Percentiles rank a stretch among this genome's conserved stretches.
phyloP scores from a whole-genome alignment of 768 basidiomycete species.

The Lactarius sp. region DNA sequence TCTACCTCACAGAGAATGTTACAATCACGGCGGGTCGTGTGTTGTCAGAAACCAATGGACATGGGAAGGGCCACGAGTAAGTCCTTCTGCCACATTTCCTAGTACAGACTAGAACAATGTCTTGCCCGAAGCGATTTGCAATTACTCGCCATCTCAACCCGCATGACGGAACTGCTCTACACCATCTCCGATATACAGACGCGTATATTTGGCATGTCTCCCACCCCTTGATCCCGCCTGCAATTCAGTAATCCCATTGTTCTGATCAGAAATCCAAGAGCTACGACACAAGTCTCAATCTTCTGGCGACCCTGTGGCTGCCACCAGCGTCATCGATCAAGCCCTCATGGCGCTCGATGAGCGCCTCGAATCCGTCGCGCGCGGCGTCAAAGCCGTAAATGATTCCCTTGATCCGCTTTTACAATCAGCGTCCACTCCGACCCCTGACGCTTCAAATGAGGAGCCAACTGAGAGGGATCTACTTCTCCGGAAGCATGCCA shows the following conservation, averaged over 20 bases:
- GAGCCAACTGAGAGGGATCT: constrained; percentile 40
- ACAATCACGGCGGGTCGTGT: constrained; percentile 60
- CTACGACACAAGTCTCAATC: constrained; percentile 82
- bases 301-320: constrained; percentile 49
- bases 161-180: constrained; percentile 84
- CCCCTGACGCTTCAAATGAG: constrained; percentile 36
- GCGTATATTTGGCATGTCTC: constrained; percentile 72
- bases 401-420: constrained; percentile 61
- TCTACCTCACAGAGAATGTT: constrained; percentile 50
- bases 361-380: constrained; percentile 65
- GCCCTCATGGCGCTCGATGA: constrained; percentile 77
- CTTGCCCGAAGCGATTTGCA: constrained; percentile 56
- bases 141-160: constrained; percentile 72
- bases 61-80: constrained; percentile 63
- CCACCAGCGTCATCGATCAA: constrained; percentile 72
- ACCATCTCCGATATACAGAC: constrained; percentile 87
- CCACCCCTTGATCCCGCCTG: neutral
- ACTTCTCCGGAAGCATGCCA: constrained; percentile 68
- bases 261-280: constrained; percentile 76
- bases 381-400: constrained; percentile 64
- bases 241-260: neutral
- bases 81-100: constrained; percentile 30
- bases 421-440: constrained; percentile 45
- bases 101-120: neutral
- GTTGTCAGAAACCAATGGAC: constrained; percentile 44